Conservation (phyloP, 371 early-diverging fungal genomes). For the Massospora cicadina region DNA sequence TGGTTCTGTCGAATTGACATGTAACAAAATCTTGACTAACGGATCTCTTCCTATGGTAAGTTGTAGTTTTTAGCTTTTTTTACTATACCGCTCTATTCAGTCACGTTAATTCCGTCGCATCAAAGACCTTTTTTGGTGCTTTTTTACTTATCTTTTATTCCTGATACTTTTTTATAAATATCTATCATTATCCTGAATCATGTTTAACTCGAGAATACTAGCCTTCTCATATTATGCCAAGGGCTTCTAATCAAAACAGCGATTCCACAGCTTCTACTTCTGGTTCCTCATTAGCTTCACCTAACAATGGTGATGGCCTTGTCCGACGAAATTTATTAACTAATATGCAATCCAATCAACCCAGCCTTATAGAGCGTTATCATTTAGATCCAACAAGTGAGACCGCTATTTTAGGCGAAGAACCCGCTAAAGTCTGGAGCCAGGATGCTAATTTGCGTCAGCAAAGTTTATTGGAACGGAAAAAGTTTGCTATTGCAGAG, state of each 20-base stretch:
- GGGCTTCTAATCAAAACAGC: neutral
- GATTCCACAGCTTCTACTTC: neutral
- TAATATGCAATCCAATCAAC: neutral
- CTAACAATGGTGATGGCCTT: neutral
- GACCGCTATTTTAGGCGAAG: neutral
- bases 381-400: neutral
- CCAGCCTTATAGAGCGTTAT: neutral
- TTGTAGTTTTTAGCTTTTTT: neutral
- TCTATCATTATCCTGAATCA: neutral
- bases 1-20: conserved; percentile 70
- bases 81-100: neutral
- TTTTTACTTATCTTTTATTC: neutral
- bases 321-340: neutral
- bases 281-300: neutral
- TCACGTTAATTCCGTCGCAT: neutral
- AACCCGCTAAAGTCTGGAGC: neutral
- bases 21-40: conserved; percentile 68
- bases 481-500: neutral
- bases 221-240: neutral
- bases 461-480: neutral
- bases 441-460: neutral
- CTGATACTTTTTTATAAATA: neutral
- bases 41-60: conserved; percentile 51
- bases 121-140: neutral
- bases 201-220: neutral